Evolutionary conservation across 1,139 yeast species (phyloP).

Genomic region (Ogataea hybrid): DNA sequence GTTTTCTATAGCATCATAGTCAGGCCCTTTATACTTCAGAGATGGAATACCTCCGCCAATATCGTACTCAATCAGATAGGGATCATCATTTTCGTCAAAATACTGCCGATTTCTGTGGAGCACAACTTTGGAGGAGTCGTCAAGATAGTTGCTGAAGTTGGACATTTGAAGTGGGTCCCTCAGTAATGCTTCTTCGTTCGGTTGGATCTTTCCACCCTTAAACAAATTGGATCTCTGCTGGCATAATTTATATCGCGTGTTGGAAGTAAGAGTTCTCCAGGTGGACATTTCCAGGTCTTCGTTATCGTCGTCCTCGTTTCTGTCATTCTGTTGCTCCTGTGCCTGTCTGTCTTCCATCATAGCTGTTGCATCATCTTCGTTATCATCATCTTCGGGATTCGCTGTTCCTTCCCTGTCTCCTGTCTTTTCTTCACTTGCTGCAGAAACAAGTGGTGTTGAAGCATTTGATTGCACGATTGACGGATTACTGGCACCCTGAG

Average conservation of each 20-base stretch:
- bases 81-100: slow-evolving; percentile 59
- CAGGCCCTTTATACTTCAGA: slow-evolving; percentile 52
- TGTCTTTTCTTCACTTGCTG: slow-evolving; percentile 18
- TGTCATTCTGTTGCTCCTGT: slow-evolving; percentile 36
- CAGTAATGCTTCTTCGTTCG: slow-evolving; percentile 66
- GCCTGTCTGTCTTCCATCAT: slow-evolving; percentile 21
- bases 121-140: slow-evolving; percentile 32
- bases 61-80: slow-evolving; percentile 81
- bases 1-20: slow-evolving; percentile 51
- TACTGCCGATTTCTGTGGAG: slow-evolving; percentile 36
- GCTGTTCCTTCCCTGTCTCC: slow-evolving; percentile 5
- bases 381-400: slow-evolving; percentile 21
- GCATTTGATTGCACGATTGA: neutral
- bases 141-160: slow-evolving; percentile 48
- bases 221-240: slow-evolving; percentile 67
- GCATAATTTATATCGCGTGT: slow-evolving; percentile 74
- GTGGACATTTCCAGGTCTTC: slow-evolving; percentile 67
- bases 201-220: slow-evolving; percentile 52
- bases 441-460: slow-evolving; percentile 1
- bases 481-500: neutral
- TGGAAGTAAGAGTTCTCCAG: slow-evolving; percentile 90
- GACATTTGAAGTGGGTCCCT: slow-evolving; percentile 62
- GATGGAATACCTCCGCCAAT: slow-evolving; percentile 79
- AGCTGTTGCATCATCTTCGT: slow-evolving; percentile 28
- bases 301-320: slow-evolving; percentile 54